Conservation (phyloP, 1,284 basidiomycete genomes). For the Marasmius oreades region DNA sequence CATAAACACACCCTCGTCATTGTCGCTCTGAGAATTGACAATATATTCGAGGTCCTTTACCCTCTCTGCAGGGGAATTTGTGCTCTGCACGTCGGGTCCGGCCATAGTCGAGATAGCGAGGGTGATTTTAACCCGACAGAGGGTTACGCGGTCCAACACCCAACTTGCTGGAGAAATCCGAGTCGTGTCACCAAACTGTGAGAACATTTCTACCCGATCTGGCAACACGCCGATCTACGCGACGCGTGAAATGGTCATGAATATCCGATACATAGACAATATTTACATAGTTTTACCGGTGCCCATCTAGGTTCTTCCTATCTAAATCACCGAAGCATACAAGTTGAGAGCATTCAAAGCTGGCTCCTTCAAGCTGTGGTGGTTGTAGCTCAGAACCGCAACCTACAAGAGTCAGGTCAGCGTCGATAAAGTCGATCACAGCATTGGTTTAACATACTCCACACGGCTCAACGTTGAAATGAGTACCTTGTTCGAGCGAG, state of each 20-base stretch:
- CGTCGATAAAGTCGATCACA: constrained; percentile 8
- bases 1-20: constrained; percentile 12
- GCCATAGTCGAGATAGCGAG: constrained; percentile 37
- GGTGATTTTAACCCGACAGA: constrained; percentile 14
- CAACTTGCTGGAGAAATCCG: background rate
- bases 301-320: background rate
- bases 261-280: no score
- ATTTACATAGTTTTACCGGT: background rate
- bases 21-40: constrained; percentile 9
- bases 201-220: constrained; percentile 21
- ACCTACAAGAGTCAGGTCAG: constrained; percentile 39
- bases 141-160: constrained; percentile 14
- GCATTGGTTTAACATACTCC: constrained; percentile 49
- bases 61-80: constrained; percentile 23
- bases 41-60: constrained; percentile 19
- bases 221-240: constrained; percentile 23
- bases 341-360: constrained; percentile 72
- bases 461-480: constrained; percentile 79
- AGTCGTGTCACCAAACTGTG: constrained; percentile 4
- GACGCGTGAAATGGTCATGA: constrained; percentile 21
- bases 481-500: constrained; percentile 46
- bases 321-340: constrained; percentile 35
- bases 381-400: constrained; percentile 72
- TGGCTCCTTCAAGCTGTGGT: constrained; percentile 73
- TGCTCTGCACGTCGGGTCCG: constrained; percentile 35